Conservation (phyloP, 306 rosid genomes). For the Betula pendula region DNA sequence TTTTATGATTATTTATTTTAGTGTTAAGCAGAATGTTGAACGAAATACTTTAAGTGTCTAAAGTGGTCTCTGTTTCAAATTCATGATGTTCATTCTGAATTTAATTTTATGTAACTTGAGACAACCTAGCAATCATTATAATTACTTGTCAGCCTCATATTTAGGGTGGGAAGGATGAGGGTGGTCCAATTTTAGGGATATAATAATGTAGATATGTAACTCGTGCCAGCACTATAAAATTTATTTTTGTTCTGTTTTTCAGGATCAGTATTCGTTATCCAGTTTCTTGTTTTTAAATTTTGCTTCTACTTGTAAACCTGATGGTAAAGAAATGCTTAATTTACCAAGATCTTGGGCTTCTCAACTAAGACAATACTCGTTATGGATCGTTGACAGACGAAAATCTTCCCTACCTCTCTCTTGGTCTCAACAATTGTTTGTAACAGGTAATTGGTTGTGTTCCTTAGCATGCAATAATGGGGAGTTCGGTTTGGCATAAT, state of each 20-base stretch:
- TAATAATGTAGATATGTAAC: not conserved
- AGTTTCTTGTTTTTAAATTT: conserved; percentile 50
- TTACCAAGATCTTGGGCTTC: conserved; percentile 63
- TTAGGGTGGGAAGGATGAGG: not conserved
- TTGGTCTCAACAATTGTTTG: conserved; percentile 59
- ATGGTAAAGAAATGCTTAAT: conserved; percentile 40
- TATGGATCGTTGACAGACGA: conserved; percentile 56
- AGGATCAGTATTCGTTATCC: conserved; percentile 60
- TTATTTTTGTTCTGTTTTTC: conserved; percentile 41
- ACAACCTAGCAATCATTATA: not conserved
- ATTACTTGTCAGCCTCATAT: not conserved
- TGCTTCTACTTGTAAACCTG: conserved; percentile 35
- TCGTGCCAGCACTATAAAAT: conserved; percentile 28
- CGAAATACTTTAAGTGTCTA: not conserved
- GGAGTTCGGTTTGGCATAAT: conserved; percentile 26
- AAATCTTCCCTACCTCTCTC: conserved; percentile 59
- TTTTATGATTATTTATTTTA: not conserved
- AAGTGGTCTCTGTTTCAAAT: not conserved
- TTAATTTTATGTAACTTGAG: conserved; percentile 2
- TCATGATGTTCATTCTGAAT: not conserved
- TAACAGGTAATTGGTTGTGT: conserved; percentile 54
- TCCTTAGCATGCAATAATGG: conserved; percentile 17
- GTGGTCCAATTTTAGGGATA: not conserved
- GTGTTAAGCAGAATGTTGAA: conserved; percentile 4
- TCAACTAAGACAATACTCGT: conserved; percentile 58